Evolutionary conservation across 768 basidiomycete genomes (phyloP).

Genomic region (Inosperma sp.): DNA sequence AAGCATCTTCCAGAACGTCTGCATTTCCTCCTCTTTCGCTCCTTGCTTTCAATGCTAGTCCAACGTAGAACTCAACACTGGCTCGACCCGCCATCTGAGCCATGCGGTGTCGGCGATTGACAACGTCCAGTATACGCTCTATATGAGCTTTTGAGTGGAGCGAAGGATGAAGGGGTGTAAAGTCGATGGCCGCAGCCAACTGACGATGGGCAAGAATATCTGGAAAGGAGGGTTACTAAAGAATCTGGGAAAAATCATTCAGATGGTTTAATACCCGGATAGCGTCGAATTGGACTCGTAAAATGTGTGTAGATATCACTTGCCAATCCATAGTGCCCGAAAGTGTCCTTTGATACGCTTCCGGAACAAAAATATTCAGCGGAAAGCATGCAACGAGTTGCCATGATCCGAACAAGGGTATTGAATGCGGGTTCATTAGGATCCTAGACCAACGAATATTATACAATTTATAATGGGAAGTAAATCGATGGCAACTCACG

Average conservation of each 20-base stretch:
- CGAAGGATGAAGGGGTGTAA: conserved; percentile 76
- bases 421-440: conserved; percentile 86
- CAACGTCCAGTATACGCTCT: conserved; percentile 77
- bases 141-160: conserved; percentile 87
- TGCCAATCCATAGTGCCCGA: conserved; percentile 97
- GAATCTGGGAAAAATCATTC: not conserved
- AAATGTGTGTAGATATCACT: conserved; percentile 98
- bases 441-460: conserved; percentile 47
- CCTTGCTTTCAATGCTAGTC: conserved; percentile 77
- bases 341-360: conserved; percentile 86
- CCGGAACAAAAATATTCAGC: conserved; percentile 99
- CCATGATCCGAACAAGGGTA: conserved; percentile 97
- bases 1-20: conserved; percentile 73
- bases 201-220: conserved; percentile 95
- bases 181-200: conserved; percentile 83
- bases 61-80: conserved; percentile 96
- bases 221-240: conserved; percentile 22
- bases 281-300: conserved; percentile 94
- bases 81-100: conserved; percentile 98
- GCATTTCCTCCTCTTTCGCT: conserved; percentile 40
- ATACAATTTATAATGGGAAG: not conserved
- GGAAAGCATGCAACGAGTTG: conserved; percentile 95
- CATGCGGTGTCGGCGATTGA: conserved; percentile 91
- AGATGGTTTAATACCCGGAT: conserved; percentile 62
- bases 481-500: conserved; percentile 49